Base-by-base conservation (phyloP, 768 basidiomycete species). In the Calvatia gigantea region DNA sequence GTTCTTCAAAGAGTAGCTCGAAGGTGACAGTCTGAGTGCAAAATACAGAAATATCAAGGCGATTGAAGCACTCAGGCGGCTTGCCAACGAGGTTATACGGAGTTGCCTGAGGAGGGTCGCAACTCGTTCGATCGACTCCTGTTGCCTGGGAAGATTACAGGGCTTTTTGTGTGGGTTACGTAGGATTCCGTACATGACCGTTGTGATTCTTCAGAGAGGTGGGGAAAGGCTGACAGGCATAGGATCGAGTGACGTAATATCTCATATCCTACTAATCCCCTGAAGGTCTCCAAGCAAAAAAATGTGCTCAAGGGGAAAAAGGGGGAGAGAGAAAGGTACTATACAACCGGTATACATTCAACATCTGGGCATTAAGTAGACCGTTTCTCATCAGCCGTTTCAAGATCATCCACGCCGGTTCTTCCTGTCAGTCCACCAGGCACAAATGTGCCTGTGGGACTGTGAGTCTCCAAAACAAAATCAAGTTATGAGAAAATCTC, bases 1-100 rank as follows among this genome's bases (percentile, higher is more conserved):
- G 0, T 75, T 76, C 52, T 70, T 73, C 48, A 68, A 76, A 54
- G 75, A 77, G 64, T 74, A 75, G 45, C 46, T 63, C 2, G 62
- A 42, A 0, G 69, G 39, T 9, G 51, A 43, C 5, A 41, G 28
- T 6, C 23, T 42, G 39, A 52, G 39, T 23, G 51, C 51, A n/a
- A 43, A 25, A 14, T 27, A 14, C 7, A 42, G 31, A 17, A 29
- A 41, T 8, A 52, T 31, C 6, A 42, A 15, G 12, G 43, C 41
- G 14, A 12, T 52, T 6, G 39, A 52, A 8, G 51, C n/a, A 19
- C 17, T 52, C 11, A 28, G 29, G 23, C 28, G 9, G 8, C n/a
- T 52, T 9, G 29, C 31, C 15, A 21, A 31, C 9, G 45, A 47
- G 17, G 32, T 17, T 8, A 29, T n/a, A 1, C 45, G 32, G 15